These are phyloP conservation scores for Multifurca ochricompacta DNA, from an alignment of 768 basidiomycete genomes.

Conservation along the genomic window DNA sequence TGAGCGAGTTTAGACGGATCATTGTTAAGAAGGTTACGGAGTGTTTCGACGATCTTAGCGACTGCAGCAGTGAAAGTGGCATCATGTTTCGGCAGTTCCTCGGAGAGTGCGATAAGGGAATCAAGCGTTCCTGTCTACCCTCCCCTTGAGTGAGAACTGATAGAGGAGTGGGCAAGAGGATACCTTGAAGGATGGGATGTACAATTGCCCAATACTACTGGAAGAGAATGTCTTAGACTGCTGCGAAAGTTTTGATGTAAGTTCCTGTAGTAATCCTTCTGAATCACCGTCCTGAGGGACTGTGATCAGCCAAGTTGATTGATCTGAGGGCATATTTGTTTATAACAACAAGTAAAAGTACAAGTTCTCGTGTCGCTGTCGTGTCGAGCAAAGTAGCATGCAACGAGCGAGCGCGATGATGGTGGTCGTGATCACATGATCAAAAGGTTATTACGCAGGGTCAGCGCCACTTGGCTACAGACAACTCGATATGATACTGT, in stretches of 20 bases:
- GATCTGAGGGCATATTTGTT: slow-evolving; percentile 80
- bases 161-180: neutral
- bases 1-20: slow-evolving; percentile 68
- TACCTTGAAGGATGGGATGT: slow-evolving; percentile 89
- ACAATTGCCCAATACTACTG: slow-evolving; percentile 52
- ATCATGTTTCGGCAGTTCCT: slow-evolving; percentile 90
- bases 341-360: neutral
- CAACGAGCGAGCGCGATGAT: too few relatives aligned
- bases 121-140: slow-evolving; percentile 89
- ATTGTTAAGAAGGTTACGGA: slow-evolving; percentile 85
- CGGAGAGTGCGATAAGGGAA: slow-evolving; percentile 78
- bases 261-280: slow-evolving; percentile 61
- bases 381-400: too few relatives aligned
- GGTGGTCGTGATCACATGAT: too few relatives aligned
- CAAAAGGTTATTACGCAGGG: too few relatives aligned
- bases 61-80: slow-evolving; percentile 77
- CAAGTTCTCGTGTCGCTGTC: too few relatives aligned
- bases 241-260: slow-evolving; percentile 52
- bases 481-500: neutral
- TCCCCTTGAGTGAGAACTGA: neutral
- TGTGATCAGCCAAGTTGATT: slow-evolving; percentile 89
- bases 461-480: neutral
- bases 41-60: slow-evolving; percentile 89
- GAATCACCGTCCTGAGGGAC: slow-evolving; percentile 83
- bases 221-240: slow-evolving; percentile 43